phyloP scores from a whole-genome alignment of 257 asterid genomes.

The Solanum tarapatanum region DNA sequence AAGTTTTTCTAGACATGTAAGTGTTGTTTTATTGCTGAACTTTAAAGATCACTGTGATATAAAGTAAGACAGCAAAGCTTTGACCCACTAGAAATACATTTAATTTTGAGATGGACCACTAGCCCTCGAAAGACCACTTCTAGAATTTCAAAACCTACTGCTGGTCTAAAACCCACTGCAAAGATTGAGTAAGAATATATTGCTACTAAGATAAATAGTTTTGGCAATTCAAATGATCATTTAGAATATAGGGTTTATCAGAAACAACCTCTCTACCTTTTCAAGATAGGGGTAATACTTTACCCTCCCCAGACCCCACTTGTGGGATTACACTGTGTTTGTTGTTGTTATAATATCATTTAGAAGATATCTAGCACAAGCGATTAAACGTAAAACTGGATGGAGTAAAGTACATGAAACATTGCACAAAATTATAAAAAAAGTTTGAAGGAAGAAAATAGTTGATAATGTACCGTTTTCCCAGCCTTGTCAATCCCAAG shows the following conservation, averaged over 20 bases:
- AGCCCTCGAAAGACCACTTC: not conserved
- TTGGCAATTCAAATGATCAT: not conserved
- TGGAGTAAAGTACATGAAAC: not conserved
- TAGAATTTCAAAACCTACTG: not conserved
- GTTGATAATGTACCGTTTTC: conserved; percentile 45
- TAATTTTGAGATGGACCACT: not conserved
- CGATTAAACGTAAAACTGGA: not conserved
- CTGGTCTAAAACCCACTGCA: not conserved
- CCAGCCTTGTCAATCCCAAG: conserved; percentile 97
- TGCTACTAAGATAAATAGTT: not conserved
- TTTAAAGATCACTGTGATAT: not conserved
- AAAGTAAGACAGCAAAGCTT: not conserved
- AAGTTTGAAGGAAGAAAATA: not conserved
- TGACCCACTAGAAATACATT: not conserved
- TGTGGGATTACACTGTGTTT: not conserved
- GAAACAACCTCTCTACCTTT: not conserved
- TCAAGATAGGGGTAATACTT: not conserved
- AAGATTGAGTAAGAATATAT: not conserved
- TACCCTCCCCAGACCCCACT: not conserved
- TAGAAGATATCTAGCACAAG: not conserved
- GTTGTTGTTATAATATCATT: not conserved
- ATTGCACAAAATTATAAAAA: not conserved
- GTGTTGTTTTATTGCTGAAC: not conserved
- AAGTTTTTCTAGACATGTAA: not conserved
- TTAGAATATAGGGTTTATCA: not conserved